A percentile compares a stretch with the other conserved stretches of the same genome.
Conservation (phyloP, 768 basidiomycete genomes). For the Gyrodon lividus region DNA sequence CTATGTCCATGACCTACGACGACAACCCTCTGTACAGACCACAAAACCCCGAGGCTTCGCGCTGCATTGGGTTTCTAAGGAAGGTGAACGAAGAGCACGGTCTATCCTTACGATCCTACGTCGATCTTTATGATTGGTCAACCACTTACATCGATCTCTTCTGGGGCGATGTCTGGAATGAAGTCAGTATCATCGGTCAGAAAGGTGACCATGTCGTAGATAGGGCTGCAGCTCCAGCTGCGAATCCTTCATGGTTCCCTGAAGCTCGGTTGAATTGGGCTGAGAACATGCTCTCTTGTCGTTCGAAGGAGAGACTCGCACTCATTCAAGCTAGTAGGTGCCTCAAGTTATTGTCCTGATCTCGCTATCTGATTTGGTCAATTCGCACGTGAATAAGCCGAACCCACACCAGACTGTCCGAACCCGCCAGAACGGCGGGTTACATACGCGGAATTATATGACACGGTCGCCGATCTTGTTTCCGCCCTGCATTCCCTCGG, state of each 20-base stretch:
- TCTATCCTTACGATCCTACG: conserved; percentile 50
- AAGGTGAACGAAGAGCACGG: conserved; percentile 48
- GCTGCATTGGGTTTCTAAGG: conserved; percentile 48
- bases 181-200: conserved; percentile 55
- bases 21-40: conserved; percentile 46
- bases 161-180: conserved; percentile 77
- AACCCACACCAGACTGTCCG: conserved; percentile 53
- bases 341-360: conserved; percentile 10
- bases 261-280: conserved; percentile 74
- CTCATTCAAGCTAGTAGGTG: conserved; percentile 69
- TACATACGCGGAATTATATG: conserved; percentile 60
- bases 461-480: conserved; percentile 52
- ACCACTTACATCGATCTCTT: conserved; percentile 56
- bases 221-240: conserved; percentile 46
- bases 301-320: conserved; percentile 57
- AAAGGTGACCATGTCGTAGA: conserved; percentile 66
- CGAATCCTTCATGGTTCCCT: conserved; percentile 71
- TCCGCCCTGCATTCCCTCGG: conserved; percentile 55
- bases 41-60: conserved; percentile 39
- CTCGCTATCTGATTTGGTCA: conserved; percentile 3
- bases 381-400: conserved; percentile 40
- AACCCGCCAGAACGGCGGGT: conserved; percentile 43
- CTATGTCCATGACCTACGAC: neutral
- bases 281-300: conserved; percentile 71
- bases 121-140: conserved; percentile 70